These are phyloP conservation scores for Russula vinacea DNA, from an alignment of 768 basidiomycete genomes.

Conservation along the genomic window DNA sequence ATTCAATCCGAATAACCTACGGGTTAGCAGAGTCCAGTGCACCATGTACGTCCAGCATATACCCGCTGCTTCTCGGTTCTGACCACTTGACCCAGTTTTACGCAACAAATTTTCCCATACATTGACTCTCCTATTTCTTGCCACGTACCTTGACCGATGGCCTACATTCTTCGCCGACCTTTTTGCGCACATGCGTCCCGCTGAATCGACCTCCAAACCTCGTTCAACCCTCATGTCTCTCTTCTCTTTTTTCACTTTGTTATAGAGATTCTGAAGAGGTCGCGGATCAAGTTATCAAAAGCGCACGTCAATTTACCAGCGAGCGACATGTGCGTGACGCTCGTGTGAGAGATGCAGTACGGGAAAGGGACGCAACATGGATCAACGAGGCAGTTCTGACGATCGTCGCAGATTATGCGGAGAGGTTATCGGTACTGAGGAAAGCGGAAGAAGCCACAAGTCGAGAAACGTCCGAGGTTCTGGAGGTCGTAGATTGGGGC, in stretches of 20 bases:
- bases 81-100: slow-evolving; percentile 52
- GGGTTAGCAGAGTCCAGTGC: slow-evolving; percentile 81
- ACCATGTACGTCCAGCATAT: slow-evolving; percentile 57
- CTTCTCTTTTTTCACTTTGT: slow-evolving; percentile 89
- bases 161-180: slow-evolving; percentile 79
- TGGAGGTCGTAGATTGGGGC: slow-evolving; percentile 90
- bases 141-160: slow-evolving; percentile 83
- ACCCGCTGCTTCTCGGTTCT: slow-evolving; percentile 18
- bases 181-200: slow-evolving; percentile 65
- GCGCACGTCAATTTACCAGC: slow-evolving; percentile 69
- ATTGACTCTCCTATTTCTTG: slow-evolving; percentile 82
- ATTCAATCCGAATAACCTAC: slow-evolving; percentile 85
- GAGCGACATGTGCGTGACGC: slow-evolving; percentile 78
- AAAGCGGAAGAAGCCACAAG: slow-evolving; percentile 47
- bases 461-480: slow-evolving; percentile 52
- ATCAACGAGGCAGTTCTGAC: slow-evolving; percentile 87
- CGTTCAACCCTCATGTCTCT: slow-evolving; percentile 80
- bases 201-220: slow-evolving; percentile 54
- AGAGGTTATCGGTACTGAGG: slow-evolving; percentile 51
- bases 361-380: slow-evolving; percentile 80
- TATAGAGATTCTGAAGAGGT: slow-evolving; percentile 96
- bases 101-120: slow-evolving; percentile 96
- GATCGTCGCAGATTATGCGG: slow-evolving; percentile 68
- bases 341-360: slow-evolving; percentile 82
- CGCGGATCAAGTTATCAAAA: slow-evolving; percentile 91